Percentiles rank a stretch among this genome's conserved stretches.
These are phyloP conservation scores for Pythium aphanidermatum DNA, from an alignment of 352 stramenopile species.

Conservation along the genomic window DNA sequence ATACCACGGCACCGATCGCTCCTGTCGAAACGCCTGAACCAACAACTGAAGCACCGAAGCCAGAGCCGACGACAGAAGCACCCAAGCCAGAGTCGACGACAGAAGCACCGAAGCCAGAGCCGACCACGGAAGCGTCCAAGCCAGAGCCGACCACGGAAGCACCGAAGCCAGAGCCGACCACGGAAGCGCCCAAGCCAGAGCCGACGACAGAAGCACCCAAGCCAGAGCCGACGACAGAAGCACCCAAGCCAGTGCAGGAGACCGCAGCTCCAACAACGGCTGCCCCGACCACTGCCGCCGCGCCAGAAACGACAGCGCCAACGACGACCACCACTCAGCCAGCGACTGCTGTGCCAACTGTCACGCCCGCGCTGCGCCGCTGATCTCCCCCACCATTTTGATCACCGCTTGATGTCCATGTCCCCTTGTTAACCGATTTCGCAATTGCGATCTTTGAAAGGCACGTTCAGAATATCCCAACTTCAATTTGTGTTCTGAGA, in stretches of 20 bases:
- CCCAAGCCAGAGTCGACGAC: not conserved
- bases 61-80: constrained; percentile 2
- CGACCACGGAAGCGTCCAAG: not conserved
- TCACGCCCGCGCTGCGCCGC: too few relatives aligned
- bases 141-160: not conserved
- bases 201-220: not conserved
- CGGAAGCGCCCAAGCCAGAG: not conserved
- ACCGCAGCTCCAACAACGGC: not conserved
- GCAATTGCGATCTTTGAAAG: too few relatives aligned
- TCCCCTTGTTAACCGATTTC: too few relatives aligned
- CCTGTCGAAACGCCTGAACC: not conserved
- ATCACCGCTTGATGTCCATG: too few relatives aligned
- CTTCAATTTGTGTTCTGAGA: too few relatives aligned
- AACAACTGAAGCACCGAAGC: not conserved
- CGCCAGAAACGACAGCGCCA: too few relatives aligned
- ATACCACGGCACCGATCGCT: not conserved
- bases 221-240: not conserved
- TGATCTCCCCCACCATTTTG: too few relatives aligned
- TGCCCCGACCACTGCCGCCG: not conserved
- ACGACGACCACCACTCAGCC: too few relatives aligned
- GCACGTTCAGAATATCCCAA: too few relatives aligned
- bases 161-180: not conserved
- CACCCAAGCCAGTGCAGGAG: not conserved
- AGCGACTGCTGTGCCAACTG: too few relatives aligned
- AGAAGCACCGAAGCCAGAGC: not conserved